phyloP scores from a whole-genome alignment of 768 basidiomycete genomes.

The Strobilomyces dryophilus region DNA sequence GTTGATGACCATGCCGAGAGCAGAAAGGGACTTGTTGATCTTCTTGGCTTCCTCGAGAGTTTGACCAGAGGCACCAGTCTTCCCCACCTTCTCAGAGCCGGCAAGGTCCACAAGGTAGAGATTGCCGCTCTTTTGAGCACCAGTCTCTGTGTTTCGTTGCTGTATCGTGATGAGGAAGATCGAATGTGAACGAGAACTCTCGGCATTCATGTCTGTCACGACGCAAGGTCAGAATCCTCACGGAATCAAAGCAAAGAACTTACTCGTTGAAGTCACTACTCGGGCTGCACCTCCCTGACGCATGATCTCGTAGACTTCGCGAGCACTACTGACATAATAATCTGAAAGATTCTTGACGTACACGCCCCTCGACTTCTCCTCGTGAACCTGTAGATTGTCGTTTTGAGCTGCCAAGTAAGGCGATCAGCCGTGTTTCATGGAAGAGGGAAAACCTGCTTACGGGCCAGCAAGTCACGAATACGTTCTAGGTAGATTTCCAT shows the following conservation, averaged over 20 bases:
- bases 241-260: constrained; percentile 29
- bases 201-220: constrained; percentile 93
- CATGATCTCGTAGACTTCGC: constrained; percentile 99
- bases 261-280: constrained; percentile 92
- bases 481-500: constrained; percentile 99
- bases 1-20: constrained; percentile 99
- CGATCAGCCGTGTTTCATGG: constrained; percentile 3
- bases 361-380: constrained; percentile 95
- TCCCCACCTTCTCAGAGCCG: constrained; percentile 98
- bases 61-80: constrained; percentile 98
- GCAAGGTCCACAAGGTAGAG: constrained; percentile 97
- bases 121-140: constrained; percentile 94
- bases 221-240: constrained; percentile 1
- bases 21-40: constrained; percentile 98
- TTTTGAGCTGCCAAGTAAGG: constrained; percentile 67
- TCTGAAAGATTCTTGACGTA: constrained; percentile 98
- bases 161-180: constrained; percentile 98
- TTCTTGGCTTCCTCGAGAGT: constrained; percentile 99
- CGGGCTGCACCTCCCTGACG: constrained; percentile 89
- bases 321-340: constrained; percentile 94
- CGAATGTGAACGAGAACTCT: constrained; percentile 97
- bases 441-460: constrained; percentile 46
- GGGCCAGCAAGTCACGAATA: constrained; percentile 91
- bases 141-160: constrained; percentile 93
- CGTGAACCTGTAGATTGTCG: constrained; percentile 97